Evolutionary conservation across 2,329 filamentous ascomycete genomes (phyloP).

Genomic region (Fusarium solani-melongenae): DNA sequence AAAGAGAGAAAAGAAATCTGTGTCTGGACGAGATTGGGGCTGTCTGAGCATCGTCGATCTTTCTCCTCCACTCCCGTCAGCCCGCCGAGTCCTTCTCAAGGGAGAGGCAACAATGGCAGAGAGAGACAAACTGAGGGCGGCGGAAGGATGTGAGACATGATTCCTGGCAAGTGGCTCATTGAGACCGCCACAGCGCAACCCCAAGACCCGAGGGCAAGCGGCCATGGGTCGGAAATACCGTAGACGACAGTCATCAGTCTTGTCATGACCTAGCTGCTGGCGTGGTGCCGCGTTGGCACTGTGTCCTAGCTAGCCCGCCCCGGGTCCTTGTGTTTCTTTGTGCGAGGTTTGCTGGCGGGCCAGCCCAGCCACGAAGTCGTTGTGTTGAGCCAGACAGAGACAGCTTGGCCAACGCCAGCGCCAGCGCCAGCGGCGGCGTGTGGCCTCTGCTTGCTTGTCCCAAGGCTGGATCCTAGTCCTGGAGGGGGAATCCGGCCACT

Average conservation of each 20-base stretch:
- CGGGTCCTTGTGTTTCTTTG: conserved; percentile 30
- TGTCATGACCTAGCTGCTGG: conserved; percentile 20
- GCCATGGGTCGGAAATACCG: conserved; percentile 31
- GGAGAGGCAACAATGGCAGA: conserved; percentile 25
- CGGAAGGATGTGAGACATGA: conserved; percentile 42
- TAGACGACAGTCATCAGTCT: conserved; percentile 8
- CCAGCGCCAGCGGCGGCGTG: conserved; percentile 24
- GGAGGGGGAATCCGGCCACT: conserved; percentile 33
- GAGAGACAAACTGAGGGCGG: conserved; percentile 28
- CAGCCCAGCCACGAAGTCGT: conserved; percentile 35
- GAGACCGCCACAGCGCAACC: conserved; percentile 43
- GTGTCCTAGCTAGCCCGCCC: conserved; percentile 17
- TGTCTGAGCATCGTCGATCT: conserved; percentile 20
- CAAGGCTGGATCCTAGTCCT: conserved; percentile 25
- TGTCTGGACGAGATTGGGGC: conserved; percentile 17
- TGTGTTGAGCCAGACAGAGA: conserved; percentile 15
- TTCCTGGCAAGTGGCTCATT: conserved; percentile 38
- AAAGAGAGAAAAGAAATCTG: conserved; percentile 18
- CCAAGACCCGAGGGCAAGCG: conserved; percentile 36
- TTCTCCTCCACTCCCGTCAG: conserved; percentile 10
- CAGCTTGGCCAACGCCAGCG: conserved; percentile 21
- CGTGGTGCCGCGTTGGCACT: conserved; percentile 35
- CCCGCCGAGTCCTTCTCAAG: conserved; percentile 36
- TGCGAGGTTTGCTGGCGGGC: conserved; percentile 34
- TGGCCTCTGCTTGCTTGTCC: conserved; percentile 23